These are phyloP conservation scores for Colletotrichum sp. DNA, from an alignment of 2,329 filamentous ascomycete genomes.

Conservation along the genomic window DNA sequence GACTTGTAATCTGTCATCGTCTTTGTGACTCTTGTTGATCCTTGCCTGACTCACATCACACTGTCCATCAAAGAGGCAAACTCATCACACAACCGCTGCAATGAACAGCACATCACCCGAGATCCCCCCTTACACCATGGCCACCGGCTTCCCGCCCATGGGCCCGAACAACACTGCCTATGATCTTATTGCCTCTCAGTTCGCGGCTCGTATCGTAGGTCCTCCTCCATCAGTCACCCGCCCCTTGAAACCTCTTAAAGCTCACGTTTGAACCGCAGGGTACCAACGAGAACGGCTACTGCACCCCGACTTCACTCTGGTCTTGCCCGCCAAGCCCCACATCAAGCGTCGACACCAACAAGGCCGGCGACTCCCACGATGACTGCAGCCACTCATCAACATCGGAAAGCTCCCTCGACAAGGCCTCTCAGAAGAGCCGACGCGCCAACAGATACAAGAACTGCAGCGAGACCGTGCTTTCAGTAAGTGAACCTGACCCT, in stretches of 20 bases:
- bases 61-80: background rate
- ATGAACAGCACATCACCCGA: constrained; percentile 7
- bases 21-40: background rate
- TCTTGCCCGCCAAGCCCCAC: constrained; percentile 14
- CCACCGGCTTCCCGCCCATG: background rate
- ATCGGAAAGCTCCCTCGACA: background rate
- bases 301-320: constrained; percentile 13
- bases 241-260: background rate
- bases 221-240: background rate
- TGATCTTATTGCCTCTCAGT: constrained; percentile 19
- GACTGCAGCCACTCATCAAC: constrained; percentile 3
- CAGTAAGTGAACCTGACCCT: background rate
- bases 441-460: constrained; percentile 19
- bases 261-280: background rate
- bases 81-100: background rate
- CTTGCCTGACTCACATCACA: background rate
- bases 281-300: constrained; percentile 7
- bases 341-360: constrained; percentile 13
- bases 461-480: constrained; percentile 19
- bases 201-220: constrained; percentile 11
- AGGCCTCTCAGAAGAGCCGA: constrained; percentile 3
- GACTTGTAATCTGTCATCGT: background rate
- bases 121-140: background rate
- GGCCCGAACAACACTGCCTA: background rate
- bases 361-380: constrained; percentile 5